These are phyloP conservation scores for Talaromyces liani DNA, from an alignment of 495 filamentous ascomycete species.

Conservation along the genomic window DNA sequence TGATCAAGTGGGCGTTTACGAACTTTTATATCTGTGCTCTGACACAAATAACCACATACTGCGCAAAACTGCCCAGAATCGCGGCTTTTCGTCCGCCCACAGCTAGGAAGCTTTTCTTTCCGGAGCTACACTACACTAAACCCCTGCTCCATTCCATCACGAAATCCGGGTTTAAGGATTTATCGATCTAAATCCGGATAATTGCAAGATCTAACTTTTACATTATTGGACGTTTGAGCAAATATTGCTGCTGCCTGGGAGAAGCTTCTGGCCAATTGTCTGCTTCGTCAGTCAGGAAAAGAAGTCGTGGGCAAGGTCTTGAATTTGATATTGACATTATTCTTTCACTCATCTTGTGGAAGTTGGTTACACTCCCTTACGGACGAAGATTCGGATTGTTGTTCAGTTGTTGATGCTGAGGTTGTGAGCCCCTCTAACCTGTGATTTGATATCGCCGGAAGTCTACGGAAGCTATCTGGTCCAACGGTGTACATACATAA, in stretches of 20 bases:
- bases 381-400: background rate
- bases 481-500: background rate
- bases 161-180: background rate
- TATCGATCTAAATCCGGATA: background rate
- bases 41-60: background rate
- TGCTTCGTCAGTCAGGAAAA: background rate
- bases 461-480: background rate
- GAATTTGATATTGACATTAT: background rate
- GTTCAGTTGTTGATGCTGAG: background rate
- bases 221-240: background rate
- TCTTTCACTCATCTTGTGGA: background rate
- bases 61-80: too few species aligned
- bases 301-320: background rate
- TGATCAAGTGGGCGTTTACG: background rate
- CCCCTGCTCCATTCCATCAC: background rate
- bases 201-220: background rate
- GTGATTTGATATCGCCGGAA: background rate
- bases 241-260: background rate
- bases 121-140: background rate
- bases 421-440: background rate
- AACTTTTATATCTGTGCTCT: background rate
- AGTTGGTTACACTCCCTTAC: background rate
- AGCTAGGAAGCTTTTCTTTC: background rate
- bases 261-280: background rate
- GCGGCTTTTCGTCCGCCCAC: background rate